Conservation (phyloP, 208 protist species). For the Wallacemonas sp. region DNA sequence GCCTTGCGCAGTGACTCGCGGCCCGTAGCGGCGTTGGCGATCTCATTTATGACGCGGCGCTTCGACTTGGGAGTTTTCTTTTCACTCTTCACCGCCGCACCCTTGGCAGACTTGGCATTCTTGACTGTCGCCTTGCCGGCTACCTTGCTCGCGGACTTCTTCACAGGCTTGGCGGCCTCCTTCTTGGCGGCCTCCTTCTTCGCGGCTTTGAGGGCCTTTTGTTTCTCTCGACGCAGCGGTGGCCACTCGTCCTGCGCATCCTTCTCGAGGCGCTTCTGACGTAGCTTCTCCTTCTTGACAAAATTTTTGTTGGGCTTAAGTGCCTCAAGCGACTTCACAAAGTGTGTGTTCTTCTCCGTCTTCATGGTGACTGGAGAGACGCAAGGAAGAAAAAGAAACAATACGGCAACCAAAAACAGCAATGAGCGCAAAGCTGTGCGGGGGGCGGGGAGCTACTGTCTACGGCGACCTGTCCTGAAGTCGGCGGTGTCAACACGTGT, state of each 20-base stretch:
- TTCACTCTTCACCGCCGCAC: not conserved
- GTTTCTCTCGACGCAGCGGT: constrained; percentile 4
- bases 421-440: not conserved
- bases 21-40: constrained; percentile 34
- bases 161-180: not conserved
- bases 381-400: not conserved
- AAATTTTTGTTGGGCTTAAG: constrained; percentile 57
- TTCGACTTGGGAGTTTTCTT: constrained; percentile 5
- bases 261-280: constrained; percentile 28
- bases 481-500: too few species aligned
- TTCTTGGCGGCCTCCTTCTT: not conserved
- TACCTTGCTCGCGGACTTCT: not conserved
- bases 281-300: constrained; percentile 50
- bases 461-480: too few species aligned
- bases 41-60: constrained; percentile 19
- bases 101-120: not conserved
- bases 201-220: not conserved
- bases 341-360: constrained; percentile 4
- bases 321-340: not conserved
- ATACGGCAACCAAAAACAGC: constrained; percentile 4
- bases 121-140: not conserved
- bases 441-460: too few species aligned
- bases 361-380: not conserved
- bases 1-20: constrained; percentile 60
- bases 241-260: constrained; percentile 18